phyloP scores from a whole-genome alignment of 2,329 filamentous ascomycete species.

The Fusarium pseudocircinatum region DNA sequence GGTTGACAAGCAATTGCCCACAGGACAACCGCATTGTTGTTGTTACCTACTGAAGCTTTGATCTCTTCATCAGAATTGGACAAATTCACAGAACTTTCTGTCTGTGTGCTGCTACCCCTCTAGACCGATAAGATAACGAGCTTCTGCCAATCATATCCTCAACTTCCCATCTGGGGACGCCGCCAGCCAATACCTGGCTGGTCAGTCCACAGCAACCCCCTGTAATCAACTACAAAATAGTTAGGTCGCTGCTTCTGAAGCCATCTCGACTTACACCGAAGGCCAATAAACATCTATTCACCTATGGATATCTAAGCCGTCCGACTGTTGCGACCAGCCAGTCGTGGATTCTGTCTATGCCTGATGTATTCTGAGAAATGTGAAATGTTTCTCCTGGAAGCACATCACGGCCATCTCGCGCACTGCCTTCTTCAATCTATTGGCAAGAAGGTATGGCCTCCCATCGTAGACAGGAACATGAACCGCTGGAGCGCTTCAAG shows the following conservation, averaged over 20 bases:
- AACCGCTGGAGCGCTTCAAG: neutral
- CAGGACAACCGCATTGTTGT: no score
- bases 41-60: neutral
- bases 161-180: constrained; percentile 2
- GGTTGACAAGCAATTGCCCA: neutral
- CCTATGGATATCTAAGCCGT: neutral
- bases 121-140: constrained; percentile 19
- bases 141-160: constrained; percentile 7
- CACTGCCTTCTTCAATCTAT: neutral
- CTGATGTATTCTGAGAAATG: neutral
- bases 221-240: neutral
- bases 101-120: constrained; percentile 11
- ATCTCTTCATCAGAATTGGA: neutral
- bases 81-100: constrained; percentile 18
- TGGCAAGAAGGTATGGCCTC: neutral
- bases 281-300: no score
- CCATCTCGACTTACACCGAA: neutral
- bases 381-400: neutral
- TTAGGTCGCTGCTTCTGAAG: neutral
- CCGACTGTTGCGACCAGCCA: neutral
- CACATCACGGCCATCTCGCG: neutral
- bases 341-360: neutral
- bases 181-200: neutral
- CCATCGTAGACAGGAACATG: neutral
- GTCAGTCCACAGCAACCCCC: neutral